Conservation (phyloP, 2,329 filamentous ascomycete species). For the Penicillium capsulatum region DNA sequence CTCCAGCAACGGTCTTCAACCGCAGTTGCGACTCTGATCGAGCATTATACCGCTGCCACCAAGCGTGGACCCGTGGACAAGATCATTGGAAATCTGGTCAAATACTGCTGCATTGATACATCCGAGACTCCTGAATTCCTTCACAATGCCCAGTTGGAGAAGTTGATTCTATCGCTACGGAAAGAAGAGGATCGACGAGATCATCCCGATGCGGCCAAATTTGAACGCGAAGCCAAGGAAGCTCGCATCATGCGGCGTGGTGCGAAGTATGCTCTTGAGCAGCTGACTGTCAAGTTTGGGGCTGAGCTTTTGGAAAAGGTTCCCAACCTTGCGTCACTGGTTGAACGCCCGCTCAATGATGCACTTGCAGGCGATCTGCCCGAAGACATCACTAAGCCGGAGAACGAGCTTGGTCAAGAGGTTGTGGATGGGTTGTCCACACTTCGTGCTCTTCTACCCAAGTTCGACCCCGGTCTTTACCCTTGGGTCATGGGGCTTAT, state of each 20-base stretch:
- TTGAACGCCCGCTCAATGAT: slow-evolving; percentile 72
- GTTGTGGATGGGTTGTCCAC: slow-evolving; percentile 92
- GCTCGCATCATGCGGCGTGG: slow-evolving; percentile 87
- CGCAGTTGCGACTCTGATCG: slow-evolving; percentile 80
- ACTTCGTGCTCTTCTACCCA: slow-evolving; percentile 88
- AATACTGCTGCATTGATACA: slow-evolving; percentile 96
- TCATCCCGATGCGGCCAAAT: slow-evolving; percentile 83
- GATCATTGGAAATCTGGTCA: slow-evolving; percentile 90
- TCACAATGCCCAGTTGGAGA: slow-evolving; percentile 71
- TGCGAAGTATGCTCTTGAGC: slow-evolving; percentile 89
- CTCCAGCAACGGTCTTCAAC: slow-evolving; percentile 81
- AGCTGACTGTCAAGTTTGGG: slow-evolving; percentile 76
- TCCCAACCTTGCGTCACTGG: slow-evolving; percentile 73
- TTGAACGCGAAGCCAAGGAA: slow-evolving; percentile 81
- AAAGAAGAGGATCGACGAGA: slow-evolving; percentile 97
- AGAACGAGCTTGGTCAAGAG: slow-evolving; percentile 77
- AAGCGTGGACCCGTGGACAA: slow-evolving; percentile 88
- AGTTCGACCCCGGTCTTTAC: slow-evolving; percentile 69
- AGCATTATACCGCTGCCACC: slow-evolving; percentile 74
- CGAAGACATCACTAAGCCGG: slow-evolving; percentile 66
- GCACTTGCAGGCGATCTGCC: slow-evolving; percentile 71
- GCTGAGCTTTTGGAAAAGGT: slow-evolving; percentile 72
- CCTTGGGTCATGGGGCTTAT: slow-evolving; percentile 77
- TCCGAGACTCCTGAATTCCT: slow-evolving; percentile 95
- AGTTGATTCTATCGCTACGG: slow-evolving; percentile 83